Conservation (phyloP, 2,329 filamentous ascomycete species). For the Pseudogymnoascus sp. region DNA sequence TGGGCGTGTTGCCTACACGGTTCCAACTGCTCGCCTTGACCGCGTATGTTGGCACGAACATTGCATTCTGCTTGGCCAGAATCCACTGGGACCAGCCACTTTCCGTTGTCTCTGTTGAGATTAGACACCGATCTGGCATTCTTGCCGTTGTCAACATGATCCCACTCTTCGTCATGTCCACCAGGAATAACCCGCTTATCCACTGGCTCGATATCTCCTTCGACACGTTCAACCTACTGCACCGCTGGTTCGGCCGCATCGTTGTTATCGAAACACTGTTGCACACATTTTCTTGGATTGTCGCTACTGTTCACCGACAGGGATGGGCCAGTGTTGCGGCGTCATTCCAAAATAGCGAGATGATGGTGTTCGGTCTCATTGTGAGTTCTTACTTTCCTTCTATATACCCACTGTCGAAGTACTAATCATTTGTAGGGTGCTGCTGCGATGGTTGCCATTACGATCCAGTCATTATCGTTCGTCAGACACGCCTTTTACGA, state of each 20-base stretch:
- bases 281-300: conserved; percentile 56
- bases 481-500: conserved; percentile 74
- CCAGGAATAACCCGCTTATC: conserved; percentile 73
- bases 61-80: conserved; percentile 65
- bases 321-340: conserved; percentile 42
- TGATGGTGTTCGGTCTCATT: conserved; percentile 53
- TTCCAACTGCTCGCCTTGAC: conserved; percentile 64
- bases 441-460: conserved; percentile 52
- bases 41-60: conserved; percentile 62
- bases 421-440: conserved; percentile 37
- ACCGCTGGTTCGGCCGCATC: conserved; percentile 73
- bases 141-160: conserved; percentile 70
- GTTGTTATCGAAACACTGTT: conserved; percentile 60
- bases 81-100: conserved; percentile 50
- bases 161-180: conserved; percentile 65
- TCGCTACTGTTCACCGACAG: conserved; percentile 32
- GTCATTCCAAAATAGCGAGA: conserved; percentile 32
- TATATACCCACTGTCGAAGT: conserved; percentile 12
- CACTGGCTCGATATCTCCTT: conserved; percentile 64
- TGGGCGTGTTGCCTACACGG: conserved; percentile 72
- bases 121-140: conserved; percentile 62
- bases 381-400: conserved; percentile 37
- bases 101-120: conserved; percentile 37
- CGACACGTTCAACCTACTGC: conserved; percentile 74
- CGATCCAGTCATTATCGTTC: conserved; percentile 61